Base-by-base conservation (phyloP, 441 rosid genomes). In the Sinapis alba region DNA sequence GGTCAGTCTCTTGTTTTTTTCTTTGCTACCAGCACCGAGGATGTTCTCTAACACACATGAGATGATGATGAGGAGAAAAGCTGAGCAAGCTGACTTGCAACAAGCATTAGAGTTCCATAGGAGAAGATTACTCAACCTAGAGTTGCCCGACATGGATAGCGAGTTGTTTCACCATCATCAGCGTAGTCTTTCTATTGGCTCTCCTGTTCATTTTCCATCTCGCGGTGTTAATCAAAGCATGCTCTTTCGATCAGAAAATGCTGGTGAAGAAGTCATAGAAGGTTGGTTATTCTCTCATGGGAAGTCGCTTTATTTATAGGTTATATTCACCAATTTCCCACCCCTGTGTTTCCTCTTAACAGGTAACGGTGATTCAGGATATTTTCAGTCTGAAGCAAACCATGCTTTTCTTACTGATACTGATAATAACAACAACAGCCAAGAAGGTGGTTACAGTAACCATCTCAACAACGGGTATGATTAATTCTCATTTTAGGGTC, bases 41-140 rank as follows among this genome's bases (percentile, higher is more conserved):
- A 83, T 88, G 87, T 79, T 82, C 61, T 83, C 86, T 69, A 83
- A 84, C 81, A 62, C 86, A 9, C 90, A 77, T 28, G 96, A 89
- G 85, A 81, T 86, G 84, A 47, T 90, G 84, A 47, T 90, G 84
- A 84, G 89, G 80, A 88, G 89, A 82, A 90, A 89, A 83, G 77
- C 87, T 73, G 94, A 95, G 82, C 90, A 90, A 81, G 88, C 85
- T 62, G 93, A 87, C 53, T 71, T 91, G 85, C 96, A 85, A 77
- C 97, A 90, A 80, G 95, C 97, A 5, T 75, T 93, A 41, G 98
- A 91, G 78, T 86, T 86, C 60, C 98, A 93, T 69, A 88, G 96
- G 79, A 86, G 89, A 79, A 87, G 89, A 76, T 34, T 95, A 69
- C 71, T 88, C 76, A 91, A 84, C 80, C 86, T 95, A 76, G 97